Evolutionary conservation across 2,329 filamentous ascomycete genomes (phyloP), one percentile per base, ranked within the genome.

Genomic region (Paraconiothyrium sp.): DNA sequence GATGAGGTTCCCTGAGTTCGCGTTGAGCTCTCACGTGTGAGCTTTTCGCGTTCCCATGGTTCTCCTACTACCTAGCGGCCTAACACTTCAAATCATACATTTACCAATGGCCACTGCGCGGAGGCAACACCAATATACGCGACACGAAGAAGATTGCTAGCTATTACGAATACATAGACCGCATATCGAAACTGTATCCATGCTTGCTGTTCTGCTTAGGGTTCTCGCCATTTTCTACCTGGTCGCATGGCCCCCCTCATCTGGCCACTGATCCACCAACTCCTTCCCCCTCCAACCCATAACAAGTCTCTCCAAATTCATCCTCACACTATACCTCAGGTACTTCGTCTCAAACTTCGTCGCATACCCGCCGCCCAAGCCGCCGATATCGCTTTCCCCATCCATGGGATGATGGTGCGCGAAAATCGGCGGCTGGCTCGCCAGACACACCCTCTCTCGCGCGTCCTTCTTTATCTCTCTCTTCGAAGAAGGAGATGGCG

Each of bases 361-460:
- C 43, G 70, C 72, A 70, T 74, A 75, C 46, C 72, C 72, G 14
- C 72, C 72, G 4, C 72, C 72, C 58, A 74, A 59, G 3, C 72
- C 71, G 5, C 71, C 71, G 58, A 74, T 75, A 69, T 74, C 72
- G 50, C 71, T 74, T 65, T 74, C 66, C 27, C 72, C 72, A 34
- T 70, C 61, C 61, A 67, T 61, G 9, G 72, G 72, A 63, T 74
- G 72, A 64, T 75, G 72, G 35, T 74, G 72, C 30, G 71, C 72
- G 41, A 75, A 74, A 14, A 75, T 67, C 0, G 72, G 72, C 52
- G 72, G 72, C 54, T 75, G 72, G 20, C 55, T 63, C 11, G 70
- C 68, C 10, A 75, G 4, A 61, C 72, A 75, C 5, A 72, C 67
- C 49, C 72, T 68, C 48, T 74, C 69, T 43, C 58, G 63, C 13